Evolutionary conservation across 805 yeast genomes (phyloP).

Genomic region (Pichia paraexigua): DNA sequence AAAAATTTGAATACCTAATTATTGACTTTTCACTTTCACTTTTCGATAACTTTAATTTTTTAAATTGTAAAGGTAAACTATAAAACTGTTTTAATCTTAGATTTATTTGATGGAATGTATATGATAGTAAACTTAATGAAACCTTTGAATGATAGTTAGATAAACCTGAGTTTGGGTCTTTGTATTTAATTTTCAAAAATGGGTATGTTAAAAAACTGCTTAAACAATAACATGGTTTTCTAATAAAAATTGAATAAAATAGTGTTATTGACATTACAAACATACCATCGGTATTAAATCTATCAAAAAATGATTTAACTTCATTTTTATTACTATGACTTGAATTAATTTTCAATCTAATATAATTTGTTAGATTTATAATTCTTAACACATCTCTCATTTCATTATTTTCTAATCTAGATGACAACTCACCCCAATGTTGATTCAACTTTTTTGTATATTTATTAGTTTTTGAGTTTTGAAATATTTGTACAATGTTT

Average conservation of each 20-base stretch:
- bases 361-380: conserved; percentile 25
- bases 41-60: conserved; percentile 35
- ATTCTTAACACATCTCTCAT: conserved; percentile 22
- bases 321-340: neutral
- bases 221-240: conserved; percentile 7
- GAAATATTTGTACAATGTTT: conserved; percentile 6
- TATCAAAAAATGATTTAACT: neutral
- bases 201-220: conserved; percentile 13
- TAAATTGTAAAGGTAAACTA: conserved; percentile 72
- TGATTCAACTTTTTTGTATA: conserved; percentile 23
- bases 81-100: conserved; percentile 67
- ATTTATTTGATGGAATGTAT: conserved; percentile 69
- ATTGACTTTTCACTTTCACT: conserved; percentile 35
- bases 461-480: conserved; percentile 15
- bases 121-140: conserved; percentile 9
- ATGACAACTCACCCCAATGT: conserved; percentile 13
- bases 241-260: conserved; percentile 5
- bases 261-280: neutral
- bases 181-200: conserved; percentile 3
- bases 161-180: neutral
- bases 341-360: conserved; percentile 17
- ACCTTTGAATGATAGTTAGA: neutral
- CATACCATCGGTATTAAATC: neutral
- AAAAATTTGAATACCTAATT: conserved; percentile 31
- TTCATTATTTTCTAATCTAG: conserved; percentile 9